Evolutionary conservation across 441 rosid genomes (phyloP).

Genomic region (Daphne laureola): DNA sequence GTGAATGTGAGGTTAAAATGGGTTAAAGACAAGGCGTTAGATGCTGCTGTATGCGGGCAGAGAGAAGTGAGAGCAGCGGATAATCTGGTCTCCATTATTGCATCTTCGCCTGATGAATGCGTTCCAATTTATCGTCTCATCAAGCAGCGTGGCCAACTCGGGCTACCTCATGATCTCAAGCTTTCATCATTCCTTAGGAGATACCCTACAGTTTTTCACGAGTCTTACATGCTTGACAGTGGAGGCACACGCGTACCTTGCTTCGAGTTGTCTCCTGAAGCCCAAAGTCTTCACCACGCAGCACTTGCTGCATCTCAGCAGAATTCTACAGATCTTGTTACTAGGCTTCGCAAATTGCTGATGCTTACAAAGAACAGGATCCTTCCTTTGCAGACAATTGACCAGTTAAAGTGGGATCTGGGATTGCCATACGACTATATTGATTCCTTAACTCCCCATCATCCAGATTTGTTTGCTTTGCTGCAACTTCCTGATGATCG

Average conservation of each 20-base stretch:
- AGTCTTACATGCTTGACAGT: constrained; percentile 42
- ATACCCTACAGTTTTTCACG: constrained; percentile 54
- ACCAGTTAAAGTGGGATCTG: constrained; percentile 80
- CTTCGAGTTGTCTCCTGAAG: constrained; percentile 56
- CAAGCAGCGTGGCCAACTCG: constrained; percentile 53
- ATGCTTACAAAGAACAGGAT: constrained; percentile 57
- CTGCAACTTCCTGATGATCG: constrained; percentile 45
- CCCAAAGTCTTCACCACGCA: constrained; percentile 32
- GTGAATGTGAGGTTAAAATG: constrained; percentile 81
- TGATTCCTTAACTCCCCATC: constrained; percentile 28
- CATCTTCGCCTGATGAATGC: constrained; percentile 24
- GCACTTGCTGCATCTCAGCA: constrained; percentile 23
- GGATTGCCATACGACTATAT: constrained; percentile 71
- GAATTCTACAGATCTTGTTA: constrained; percentile 27
- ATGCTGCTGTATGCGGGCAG: constrained; percentile 47
- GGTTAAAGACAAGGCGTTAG: constrained; percentile 70
- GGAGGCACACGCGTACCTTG: constrained; percentile 72
- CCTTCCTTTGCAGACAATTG: constrained; percentile 67
- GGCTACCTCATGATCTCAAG: constrained; percentile 54
- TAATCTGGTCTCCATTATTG: constrained; percentile 46
- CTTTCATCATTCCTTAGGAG: constrained; percentile 57
- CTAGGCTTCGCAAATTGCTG: constrained; percentile 56
- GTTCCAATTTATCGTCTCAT: constrained; percentile 49
- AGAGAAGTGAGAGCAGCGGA: constrained; percentile 56
- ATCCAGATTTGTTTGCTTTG: constrained; percentile 41